Evolutionary conservation across 129 eudicot genomes (phyloP).

Genomic region (Dittrichia graveolens): DNA sequence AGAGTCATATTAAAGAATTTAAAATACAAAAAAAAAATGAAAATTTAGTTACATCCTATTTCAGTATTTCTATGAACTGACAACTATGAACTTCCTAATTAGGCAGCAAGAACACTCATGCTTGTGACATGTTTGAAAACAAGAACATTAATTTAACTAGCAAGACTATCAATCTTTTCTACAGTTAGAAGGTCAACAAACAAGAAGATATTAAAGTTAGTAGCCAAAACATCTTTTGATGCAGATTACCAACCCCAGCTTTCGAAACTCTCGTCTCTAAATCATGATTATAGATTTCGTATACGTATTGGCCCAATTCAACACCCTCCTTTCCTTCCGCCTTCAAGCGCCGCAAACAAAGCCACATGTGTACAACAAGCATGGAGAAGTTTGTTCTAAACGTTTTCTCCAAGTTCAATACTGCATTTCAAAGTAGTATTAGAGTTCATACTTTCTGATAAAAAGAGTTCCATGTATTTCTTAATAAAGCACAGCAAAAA

Average conservation of each 20-base stretch:
- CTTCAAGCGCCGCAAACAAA: constrained; percentile 84
- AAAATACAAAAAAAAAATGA: neutral
- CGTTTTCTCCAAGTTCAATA: constrained; percentile 85
- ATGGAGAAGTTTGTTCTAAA: constrained; percentile 86
- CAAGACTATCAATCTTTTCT: neutral
- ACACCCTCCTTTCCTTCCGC: constrained; percentile 87
- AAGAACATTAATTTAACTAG: constrained; percentile 10
- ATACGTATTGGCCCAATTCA: constrained; percentile 87
- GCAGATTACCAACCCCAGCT: constrained; percentile 80
- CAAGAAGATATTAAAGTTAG: neutral
- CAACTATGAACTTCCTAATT: neutral
- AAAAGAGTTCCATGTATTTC: constrained; percentile 9
- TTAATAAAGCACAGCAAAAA: neutral
- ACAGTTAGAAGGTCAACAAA: constrained; percentile 16
- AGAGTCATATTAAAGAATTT: neutral
- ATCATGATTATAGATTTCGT: constrained; percentile 93
- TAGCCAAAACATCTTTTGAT: constrained; percentile 15
- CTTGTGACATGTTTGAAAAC: neutral
- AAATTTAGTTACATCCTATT: neutral
- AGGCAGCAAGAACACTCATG: constrained; percentile 17
- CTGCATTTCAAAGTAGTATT: constrained; percentile 54
- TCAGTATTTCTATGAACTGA: neutral
- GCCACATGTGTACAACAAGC: constrained; percentile 97
- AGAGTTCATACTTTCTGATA: constrained; percentile 1
- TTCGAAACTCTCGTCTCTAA: constrained; percentile 82